Conservation (phyloP, 2,329 filamentous ascomycete genomes). For the Fusarium bulbicola region DNA sequence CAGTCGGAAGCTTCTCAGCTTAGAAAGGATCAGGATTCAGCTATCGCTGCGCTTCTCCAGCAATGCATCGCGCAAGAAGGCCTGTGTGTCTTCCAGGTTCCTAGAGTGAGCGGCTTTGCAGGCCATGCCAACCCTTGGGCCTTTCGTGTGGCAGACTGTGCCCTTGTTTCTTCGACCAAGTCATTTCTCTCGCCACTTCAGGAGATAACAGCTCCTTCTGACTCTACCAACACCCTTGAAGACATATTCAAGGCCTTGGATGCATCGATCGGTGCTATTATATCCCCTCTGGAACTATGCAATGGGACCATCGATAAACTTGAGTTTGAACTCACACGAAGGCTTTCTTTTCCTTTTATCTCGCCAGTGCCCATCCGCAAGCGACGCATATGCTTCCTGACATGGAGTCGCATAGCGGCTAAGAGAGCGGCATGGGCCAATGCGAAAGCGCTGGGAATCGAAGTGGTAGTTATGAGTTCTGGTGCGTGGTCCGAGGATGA, state of each 20-base stretch:
- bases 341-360: background rate
- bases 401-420: background rate
- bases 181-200: background rate
- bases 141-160: background rate
- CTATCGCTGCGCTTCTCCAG: background rate
- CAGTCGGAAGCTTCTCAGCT: background rate
- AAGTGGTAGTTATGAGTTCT: background rate
- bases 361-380: background rate
- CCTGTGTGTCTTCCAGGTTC: background rate
- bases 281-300: background rate
- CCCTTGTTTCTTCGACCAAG: background rate
- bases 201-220: background rate
- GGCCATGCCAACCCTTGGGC: background rate
- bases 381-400: background rate
- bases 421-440: background rate
- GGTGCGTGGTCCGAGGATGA: background rate
- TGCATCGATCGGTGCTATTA: background rate
- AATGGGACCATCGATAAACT: background rate
- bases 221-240: background rate
- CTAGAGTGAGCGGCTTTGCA: background rate
- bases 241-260: background rate
- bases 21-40: background rate
- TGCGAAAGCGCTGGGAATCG: background rate
- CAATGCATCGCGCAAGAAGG: background rate
- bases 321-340: background rate